Evolutionary conservation across 169 alveolate genomes (phyloP), one percentile per base, ranked within the genome.

Genomic region (Cardiosporidium cionae): DNA sequence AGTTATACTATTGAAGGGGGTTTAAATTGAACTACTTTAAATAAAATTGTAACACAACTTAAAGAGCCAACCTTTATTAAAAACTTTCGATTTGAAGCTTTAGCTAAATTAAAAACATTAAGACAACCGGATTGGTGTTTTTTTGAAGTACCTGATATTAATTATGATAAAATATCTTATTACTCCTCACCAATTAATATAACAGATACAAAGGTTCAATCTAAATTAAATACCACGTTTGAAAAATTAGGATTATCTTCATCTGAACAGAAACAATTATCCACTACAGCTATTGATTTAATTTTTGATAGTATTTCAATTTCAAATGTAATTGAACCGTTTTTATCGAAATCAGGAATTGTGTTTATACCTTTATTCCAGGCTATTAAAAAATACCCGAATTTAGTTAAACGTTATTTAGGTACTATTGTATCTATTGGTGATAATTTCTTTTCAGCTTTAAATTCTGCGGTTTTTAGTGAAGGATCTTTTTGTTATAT

Each of bases 291-390:
- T 2, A 33, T 76, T 1, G 81, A 78, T 72, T 54, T 72, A 32
- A 72, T 78, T 5, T 72, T 64, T 33, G 84, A 78, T 65, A 65
- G 76, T 72, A 68, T 78, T n/a, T 78, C 84, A 7, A 52, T 78
- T 7, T 34, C 33, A 3, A 74, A 69, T 36, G 34, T 72, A 25
- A 22, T 33, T 34, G 72, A 70, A 28, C 52, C 52, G 22, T 22
- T 62, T 22, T 52, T 36, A 27, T 25, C 52, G 28, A 72, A 78
- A 44, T 35, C 2, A 0, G 81, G 84, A 5, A n/a, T 65, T 7
- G 23, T 78, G 23, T 78, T 78, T 25, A 34, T 65, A 5, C 44
- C 84, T 1, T n/a, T 78, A 3, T 70, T 37, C 16, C 70, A 78
- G 54, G 77, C 70, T 22, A 31, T 71, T 7, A 7, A 71, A 2